Conservation (phyloP, 192 early-diverging fungal species). For the Coemansia sp. region DNA sequence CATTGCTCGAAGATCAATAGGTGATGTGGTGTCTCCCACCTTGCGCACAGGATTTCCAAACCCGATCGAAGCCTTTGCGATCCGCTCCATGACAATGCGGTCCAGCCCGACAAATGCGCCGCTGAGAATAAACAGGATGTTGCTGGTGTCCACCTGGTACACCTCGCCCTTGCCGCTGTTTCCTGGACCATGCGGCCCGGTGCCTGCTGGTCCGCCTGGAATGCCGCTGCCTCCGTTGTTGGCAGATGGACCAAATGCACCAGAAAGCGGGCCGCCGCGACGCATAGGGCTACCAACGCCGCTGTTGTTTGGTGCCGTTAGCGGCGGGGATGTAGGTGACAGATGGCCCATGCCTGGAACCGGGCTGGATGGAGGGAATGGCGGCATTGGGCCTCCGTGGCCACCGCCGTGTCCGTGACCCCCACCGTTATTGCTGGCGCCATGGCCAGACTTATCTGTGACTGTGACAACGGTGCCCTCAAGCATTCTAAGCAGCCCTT, state of each 20-base stretch:
- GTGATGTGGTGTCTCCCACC: constrained; percentile 39
- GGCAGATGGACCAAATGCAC: constrained; percentile 29
- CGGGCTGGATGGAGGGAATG: constrained; percentile 30
- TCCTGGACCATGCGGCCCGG: constrained; percentile 7
- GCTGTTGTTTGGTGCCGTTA: constrained; percentile 7
- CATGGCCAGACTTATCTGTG: constrained; percentile 73
- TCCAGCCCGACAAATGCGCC: constrained; percentile 90
- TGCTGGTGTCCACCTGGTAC: constrained; percentile 84
- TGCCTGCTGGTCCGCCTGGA: constrained; percentile 11
- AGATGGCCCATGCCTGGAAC: constrained; percentile 28
- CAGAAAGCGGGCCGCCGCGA: constrained; percentile 37
- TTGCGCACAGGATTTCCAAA: constrained; percentile 66
- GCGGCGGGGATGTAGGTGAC: constrained; percentile 24
- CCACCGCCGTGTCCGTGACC: constrained; percentile 19
- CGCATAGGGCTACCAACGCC: constrained; percentile 23
- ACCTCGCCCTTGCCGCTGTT: constrained; percentile 72
- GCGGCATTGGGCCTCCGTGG: constrained; percentile 17
- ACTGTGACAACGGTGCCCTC: constrained; percentile 89
- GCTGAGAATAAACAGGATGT: constrained; percentile 88
- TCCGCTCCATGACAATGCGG: constrained; percentile 73
- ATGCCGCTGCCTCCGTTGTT: constrained; percentile 24
- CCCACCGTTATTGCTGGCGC: constrained; percentile 30
- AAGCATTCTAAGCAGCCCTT: constrained; percentile 81
- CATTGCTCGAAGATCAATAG: constrained; percentile 27
- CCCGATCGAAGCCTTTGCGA: constrained; percentile 81